These are phyloP conservation scores for Achaetomium macrosporum DNA, from an alignment of 2,329 filamentous ascomycete species.

Conservation along the genomic window DNA sequence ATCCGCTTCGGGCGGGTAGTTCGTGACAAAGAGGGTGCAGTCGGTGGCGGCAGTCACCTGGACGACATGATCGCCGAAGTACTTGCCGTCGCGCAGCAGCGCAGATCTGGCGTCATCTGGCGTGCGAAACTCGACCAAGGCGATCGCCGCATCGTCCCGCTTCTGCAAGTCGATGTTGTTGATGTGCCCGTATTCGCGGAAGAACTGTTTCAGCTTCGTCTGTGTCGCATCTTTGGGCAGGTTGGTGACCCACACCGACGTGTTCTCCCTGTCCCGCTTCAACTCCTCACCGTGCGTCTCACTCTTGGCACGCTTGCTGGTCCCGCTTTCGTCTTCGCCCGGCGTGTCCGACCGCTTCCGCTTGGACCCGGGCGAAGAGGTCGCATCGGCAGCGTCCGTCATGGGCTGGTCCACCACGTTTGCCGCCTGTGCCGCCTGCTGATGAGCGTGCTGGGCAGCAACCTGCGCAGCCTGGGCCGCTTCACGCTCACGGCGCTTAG, in stretches of 20 bases:
- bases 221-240: conserved; percentile 65
- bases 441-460: conserved; percentile 31
- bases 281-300: conserved; percentile 34
- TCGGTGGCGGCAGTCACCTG: conserved; percentile 68
- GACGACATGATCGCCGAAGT: conserved; percentile 67
- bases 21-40: conserved; percentile 82
- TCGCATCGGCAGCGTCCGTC: conserved; percentile 26
- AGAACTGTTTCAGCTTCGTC: conserved; percentile 77
- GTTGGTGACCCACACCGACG: conserved; percentile 74
- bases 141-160: conserved; percentile 56
- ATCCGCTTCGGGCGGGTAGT: conserved; percentile 75
- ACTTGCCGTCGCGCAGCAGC: conserved; percentile 73
- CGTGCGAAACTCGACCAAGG: conserved; percentile 78
- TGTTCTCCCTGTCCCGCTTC: conserved; percentile 86
- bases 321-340: conserved; percentile 45
- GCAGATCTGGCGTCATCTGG: conserved; percentile 77
- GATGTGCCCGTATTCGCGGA: conserved; percentile 82
- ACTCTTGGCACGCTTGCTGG: conserved; percentile 62
- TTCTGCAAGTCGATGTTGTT: conserved; percentile 66
- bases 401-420: conserved; percentile 27
- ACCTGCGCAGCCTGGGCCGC: conserved; percentile 29
- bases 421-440: conserved; percentile 23
- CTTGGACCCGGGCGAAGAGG: conserved; percentile 46
- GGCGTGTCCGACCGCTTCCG: conserved; percentile 64
- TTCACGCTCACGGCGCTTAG: conserved; percentile 60